These are phyloP conservation scores for Neonectria neomacrospora DNA, from an alignment of 2,329 filamentous ascomycete species.

Conservation along the genomic window DNA sequence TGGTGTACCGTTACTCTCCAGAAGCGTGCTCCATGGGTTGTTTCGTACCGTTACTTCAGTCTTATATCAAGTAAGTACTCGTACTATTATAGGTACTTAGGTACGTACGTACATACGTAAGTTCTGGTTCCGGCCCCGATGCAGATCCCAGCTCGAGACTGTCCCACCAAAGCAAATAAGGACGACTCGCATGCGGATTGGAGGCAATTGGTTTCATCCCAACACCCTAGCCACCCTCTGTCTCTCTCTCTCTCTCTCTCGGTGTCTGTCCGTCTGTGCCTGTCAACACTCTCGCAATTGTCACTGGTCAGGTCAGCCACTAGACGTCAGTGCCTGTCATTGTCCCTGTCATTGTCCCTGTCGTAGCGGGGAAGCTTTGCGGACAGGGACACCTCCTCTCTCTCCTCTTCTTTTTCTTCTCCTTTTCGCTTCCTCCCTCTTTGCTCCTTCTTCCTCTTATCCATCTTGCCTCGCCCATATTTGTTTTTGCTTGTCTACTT, in stretches of 20 bases:
- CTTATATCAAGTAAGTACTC: not conserved
- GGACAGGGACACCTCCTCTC: conserved; percentile 17
- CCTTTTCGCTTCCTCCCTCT: not conserved
- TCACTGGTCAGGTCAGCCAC: not conserved
- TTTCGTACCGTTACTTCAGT: not conserved
- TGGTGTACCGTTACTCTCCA: not conserved
- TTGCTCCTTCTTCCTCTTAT: not conserved
- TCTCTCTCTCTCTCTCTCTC: not conserved
- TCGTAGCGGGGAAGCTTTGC: conserved; percentile 26
- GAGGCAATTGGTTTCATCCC: not conserved
- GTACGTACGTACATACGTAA: not conserved
- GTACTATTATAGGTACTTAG: not conserved
- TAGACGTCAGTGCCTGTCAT: not conserved
- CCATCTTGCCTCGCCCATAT: not conserved
- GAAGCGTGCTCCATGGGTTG: not conserved
- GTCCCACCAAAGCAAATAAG: not conserved
- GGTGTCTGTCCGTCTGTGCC: not conserved
- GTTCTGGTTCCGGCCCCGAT: not conserved
- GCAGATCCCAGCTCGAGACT: not conserved
- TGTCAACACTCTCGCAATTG: not conserved
- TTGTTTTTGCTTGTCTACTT: not conserved
- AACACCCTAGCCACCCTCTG: not conserved
- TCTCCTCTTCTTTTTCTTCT: conserved; percentile 3
- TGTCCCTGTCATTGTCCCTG: not conserved
- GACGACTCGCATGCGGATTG: not conserved